phyloP scores from a whole-genome alignment of 2,329 filamentous ascomycete species.

The Colletotrichum noveboracense region DNA sequence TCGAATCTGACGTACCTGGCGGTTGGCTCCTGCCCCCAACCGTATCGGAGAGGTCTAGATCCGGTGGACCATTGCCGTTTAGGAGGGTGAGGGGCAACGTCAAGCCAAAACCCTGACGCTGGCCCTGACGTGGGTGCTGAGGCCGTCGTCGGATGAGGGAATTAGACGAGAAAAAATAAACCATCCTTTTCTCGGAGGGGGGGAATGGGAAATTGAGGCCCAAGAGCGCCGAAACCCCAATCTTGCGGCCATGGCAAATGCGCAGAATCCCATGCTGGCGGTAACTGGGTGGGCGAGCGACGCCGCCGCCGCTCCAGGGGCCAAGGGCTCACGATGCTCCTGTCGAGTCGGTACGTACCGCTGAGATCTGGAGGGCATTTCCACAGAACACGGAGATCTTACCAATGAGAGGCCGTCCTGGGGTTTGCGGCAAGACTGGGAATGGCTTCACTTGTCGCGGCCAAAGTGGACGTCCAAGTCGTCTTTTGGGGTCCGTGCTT shows the following conservation, averaged over 20 bases:
- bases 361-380: neutral
- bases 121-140: neutral
- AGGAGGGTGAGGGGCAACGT: neutral
- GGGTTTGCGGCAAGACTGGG: neutral
- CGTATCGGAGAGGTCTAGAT: slow-evolving; percentile 3
- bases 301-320: neutral
- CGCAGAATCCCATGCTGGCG: slow-evolving; percentile 14
- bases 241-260: slow-evolving; percentile 9
- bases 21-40: neutral
- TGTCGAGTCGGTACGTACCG: neutral
- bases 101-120: neutral
- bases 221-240: slow-evolving; percentile 4
- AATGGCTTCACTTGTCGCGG: slow-evolving; percentile 9
- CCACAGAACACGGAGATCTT: neutral
- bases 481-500: neutral
- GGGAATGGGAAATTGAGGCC: slow-evolving; percentile 18
- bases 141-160: neutral
- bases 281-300: neutral
- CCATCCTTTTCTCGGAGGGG: neutral
- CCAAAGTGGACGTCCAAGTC: neutral
- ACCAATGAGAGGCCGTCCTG: slow-evolving; percentile 1
- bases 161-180: neutral
- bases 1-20: neutral
- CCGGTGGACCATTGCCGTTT: neutral
- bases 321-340: neutral